These are phyloP conservation scores for Botrytis medusae DNA, from an alignment of 2,329 filamentous ascomycete species.

Conservation along the genomic window DNA sequence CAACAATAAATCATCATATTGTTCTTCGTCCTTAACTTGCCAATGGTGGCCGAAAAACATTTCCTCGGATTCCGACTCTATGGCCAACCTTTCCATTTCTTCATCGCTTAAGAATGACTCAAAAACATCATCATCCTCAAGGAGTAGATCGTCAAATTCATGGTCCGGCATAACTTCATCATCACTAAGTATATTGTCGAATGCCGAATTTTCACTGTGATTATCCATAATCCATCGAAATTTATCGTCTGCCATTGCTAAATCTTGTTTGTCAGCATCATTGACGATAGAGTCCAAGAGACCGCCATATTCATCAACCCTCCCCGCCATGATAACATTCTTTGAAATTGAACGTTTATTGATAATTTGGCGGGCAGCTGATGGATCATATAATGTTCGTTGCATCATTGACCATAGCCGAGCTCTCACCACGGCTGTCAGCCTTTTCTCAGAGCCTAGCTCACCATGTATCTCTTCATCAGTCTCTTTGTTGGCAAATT, in stretches of 20 bases:
- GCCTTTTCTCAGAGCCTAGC: conserved; percentile 17
- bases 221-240: conserved; percentile 12
- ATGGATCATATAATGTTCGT: conserved; percentile 27
- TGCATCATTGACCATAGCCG: conserved; percentile 36
- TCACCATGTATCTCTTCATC: neutral
- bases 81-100: conserved; percentile 26
- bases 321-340: neutral
- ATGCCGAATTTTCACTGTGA: conserved; percentile 1
- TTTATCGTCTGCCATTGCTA: neutral
- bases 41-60: conserved; percentile 29
- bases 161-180: neutral
- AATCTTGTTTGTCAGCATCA: neutral
- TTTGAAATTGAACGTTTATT: neutral
- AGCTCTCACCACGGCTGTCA: conserved; percentile 28
- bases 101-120: conserved; percentile 24
- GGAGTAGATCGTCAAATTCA: conserved; percentile 29
- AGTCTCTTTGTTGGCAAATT: neutral
- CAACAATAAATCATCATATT: conserved; percentile 20
- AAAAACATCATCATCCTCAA: conserved; percentile 3
- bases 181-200: conserved; percentile 15
- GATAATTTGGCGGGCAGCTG: conserved; percentile 21
- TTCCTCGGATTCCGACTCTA: conserved; percentile 30
- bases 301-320: conserved; percentile 5
- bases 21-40: conserved; percentile 11
- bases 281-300: conserved; percentile 5